Conservation (phyloP, 495 filamentous ascomycete genomes). For the Talaromyces proteolyticus region DNA sequence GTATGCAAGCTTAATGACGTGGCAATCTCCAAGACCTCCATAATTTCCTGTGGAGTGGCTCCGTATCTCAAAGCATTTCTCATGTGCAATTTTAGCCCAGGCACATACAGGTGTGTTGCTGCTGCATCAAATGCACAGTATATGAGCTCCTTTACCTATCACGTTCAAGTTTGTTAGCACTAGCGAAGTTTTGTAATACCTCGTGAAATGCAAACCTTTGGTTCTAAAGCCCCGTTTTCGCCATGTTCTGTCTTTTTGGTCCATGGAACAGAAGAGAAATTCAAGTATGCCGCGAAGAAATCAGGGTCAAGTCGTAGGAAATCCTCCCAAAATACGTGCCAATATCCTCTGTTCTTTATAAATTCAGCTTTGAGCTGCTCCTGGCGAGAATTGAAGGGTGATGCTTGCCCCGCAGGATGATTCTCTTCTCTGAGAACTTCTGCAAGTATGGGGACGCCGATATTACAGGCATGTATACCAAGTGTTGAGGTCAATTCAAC, state of each 20-base stretch:
- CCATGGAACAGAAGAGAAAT: not conserved
- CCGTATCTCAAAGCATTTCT: not conserved
- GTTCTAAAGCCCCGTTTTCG: not conserved
- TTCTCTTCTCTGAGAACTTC: not conserved
- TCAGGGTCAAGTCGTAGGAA: not conserved
- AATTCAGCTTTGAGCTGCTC: not conserved
- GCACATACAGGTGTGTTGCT: not conserved
- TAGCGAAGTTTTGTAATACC: not conserved
- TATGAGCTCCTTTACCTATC: not conserved
- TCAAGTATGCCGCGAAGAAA: not conserved
- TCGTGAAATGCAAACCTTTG: not conserved
- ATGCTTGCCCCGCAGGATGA: not conserved
- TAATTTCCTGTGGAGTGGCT: not conserved
- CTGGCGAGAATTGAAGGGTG: not conserved
- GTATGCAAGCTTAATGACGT: not conserved
- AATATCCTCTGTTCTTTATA: not conserved
- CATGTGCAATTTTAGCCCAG: not conserved
- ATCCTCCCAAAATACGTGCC: not conserved
- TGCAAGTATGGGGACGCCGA: not conserved
- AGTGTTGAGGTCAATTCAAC: not conserved
- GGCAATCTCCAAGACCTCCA: not conserved
- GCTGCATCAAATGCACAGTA: not conserved
- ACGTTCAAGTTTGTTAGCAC: not conserved
- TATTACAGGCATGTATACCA: not conserved
- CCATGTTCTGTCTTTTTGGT: not conserved